Evolutionary conservation across 169 alveolate species (phyloP).

Genomic region (Haemoproteus tartakovskyi): DNA sequence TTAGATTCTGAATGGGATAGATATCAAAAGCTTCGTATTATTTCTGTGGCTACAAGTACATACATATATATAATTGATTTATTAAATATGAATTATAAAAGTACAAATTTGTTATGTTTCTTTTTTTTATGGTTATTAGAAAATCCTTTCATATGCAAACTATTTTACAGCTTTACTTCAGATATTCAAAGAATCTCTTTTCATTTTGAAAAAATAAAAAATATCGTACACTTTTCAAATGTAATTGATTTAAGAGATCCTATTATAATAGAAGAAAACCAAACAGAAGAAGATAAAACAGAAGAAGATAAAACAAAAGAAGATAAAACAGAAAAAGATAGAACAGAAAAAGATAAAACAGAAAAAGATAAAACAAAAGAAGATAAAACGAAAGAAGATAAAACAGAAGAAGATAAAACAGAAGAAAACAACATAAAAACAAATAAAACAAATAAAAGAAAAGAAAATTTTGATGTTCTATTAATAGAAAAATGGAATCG

Average conservation of each 20-base stretch:
- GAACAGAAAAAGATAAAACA: too few relatives aligned
- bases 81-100: conserved; percentile 16
- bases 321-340: background rate
- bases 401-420: too few relatives aligned
- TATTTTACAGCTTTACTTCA: conserved; percentile 29
- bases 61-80: conserved; percentile 52
- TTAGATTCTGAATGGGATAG: conserved; percentile 67
- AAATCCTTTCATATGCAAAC: conserved; percentile 61
- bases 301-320: too few relatives aligned
- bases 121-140: conserved; percentile 63
- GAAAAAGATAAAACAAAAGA: too few relatives aligned
- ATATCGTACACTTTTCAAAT: conserved; percentile 2
- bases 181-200: conserved; percentile 30
- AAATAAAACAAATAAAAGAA: too few relatives aligned
- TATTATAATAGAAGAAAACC: background rate
- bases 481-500: conserved; percentile 15
- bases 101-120: conserved; percentile 5
- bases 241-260: conserved; percentile 45
- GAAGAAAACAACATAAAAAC: background rate
- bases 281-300: too few relatives aligned
- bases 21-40: conserved; percentile 38
- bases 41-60: conserved; percentile 48
- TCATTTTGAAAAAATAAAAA: conserved; percentile 19
- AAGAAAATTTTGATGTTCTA: background rate
- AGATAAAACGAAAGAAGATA: too few relatives aligned